Base-by-base conservation (phyloP, 345 rosid genomes). In the Eucalyptus tenuipes region DNA sequence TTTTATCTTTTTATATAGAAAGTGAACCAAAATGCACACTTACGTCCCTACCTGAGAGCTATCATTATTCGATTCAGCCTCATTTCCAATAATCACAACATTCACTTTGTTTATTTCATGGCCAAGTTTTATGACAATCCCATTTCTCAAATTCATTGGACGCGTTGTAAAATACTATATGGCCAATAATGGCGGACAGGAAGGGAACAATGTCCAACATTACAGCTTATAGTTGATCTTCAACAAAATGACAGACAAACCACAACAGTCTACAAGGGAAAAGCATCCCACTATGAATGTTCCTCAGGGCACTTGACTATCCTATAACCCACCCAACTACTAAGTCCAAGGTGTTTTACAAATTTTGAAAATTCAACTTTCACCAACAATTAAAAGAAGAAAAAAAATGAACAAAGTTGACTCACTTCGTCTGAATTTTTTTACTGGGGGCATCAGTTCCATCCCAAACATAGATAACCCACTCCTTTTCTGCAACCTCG, bases 401-500 rank as follows among this genome's bases (percentile, higher is more conserved):
- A 37, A 37, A 37, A 71, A 10, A 37, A 37, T 75, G 27, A 86
- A 49, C 15, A 86, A 50, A 55, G 44, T 20, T 24, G 87, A 93
- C 96, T 93, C 92, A 96, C 98, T 88, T 94, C 61, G 91, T 29
- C 13, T 87, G 50, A 87, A 96, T 93, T 64, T 87, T 89, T 82
- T 87, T 86, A 57, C 94, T 94, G 33, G 96, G 94, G 89, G 94
- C 90, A 92, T 96, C 99, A 88, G 97, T 96, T 87, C 99, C 99
- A 92, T 96, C 99, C 99, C 99, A 96, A 85, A 96, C 89, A 90
- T 94, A 92, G 90, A 91, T 89, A 45, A 92, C 82, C 93, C 91
- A 91, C 88, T 86, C 89, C 64, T 92, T 87, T 57, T 94, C 87
- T 59, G 90, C 75, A 87, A 88, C 92, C 87, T 95, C 91, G 37